These are phyloP conservation scores for Megacollybia platyphylla DNA, from an alignment of 1,284 basidiomycete species.

Conservation along the genomic window DNA sequence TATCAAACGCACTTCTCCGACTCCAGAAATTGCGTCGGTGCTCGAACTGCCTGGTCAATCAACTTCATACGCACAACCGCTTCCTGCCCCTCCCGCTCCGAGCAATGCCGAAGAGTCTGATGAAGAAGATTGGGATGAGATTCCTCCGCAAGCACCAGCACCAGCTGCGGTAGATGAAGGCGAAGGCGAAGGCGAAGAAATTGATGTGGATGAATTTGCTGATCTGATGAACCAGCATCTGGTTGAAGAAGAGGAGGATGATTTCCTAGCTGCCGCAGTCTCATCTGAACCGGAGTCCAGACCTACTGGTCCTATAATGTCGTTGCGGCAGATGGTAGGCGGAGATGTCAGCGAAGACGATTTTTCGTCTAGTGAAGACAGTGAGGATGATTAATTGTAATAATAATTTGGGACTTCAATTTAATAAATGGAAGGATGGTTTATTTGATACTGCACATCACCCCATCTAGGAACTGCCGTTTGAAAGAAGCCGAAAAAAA, in stretches of 20 bases:
- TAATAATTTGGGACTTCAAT: background rate
- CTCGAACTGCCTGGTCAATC: conserved; percentile 9
- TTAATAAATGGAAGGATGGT: too few relatives aligned
- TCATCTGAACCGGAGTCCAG: conserved; percentile 26
- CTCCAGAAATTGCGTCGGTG: conserved; percentile 6
- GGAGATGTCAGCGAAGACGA: conserved; percentile 42
- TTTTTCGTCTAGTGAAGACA: conserved; percentile 52
- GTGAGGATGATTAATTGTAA: conserved; percentile 43
- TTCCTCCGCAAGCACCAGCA: conserved; percentile 14
- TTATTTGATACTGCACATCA: too few relatives aligned
- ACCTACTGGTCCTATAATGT: conserved; percentile 28
- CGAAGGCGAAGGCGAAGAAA: conserved; percentile 21
- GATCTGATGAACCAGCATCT: conserved; percentile 32
- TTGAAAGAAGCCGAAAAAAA: too few relatives aligned
- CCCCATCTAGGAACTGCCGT: too few relatives aligned
- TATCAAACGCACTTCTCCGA: conserved; percentile 19
- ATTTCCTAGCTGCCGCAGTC: conserved; percentile 25
- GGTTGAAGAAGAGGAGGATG: conserved; percentile 15
- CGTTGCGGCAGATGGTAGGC: conserved; percentile 36
- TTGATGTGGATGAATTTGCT: conserved; percentile 35
- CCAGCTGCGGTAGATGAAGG: conserved; percentile 11
- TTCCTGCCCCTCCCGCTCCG: conserved; percentile 9
- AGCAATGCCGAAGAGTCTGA: conserved; percentile 16
- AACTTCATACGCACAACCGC: conserved; percentile 6
- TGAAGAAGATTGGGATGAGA: conserved; percentile 43